phyloP scores from a whole-genome alignment of 2,329 filamentous ascomycete species.

The Fusarium agapanthi region DNA sequence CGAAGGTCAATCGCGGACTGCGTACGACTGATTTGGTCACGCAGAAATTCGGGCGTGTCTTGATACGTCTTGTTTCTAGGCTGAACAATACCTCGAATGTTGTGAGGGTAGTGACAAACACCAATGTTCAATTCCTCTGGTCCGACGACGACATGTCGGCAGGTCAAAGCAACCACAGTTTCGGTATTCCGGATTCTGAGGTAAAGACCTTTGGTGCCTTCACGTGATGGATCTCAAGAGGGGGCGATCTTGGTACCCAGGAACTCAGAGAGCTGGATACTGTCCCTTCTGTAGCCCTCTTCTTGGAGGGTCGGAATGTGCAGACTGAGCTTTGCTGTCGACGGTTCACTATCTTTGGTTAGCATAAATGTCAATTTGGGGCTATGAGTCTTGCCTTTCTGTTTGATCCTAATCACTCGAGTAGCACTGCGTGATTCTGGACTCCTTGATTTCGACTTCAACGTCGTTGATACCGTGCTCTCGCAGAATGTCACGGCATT shows the following conservation, averaged over 20 bases:
- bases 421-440: neutral
- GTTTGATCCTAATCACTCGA: neutral
- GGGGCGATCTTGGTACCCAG: neutral
- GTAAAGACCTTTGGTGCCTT: neutral
- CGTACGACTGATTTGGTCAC: accelerated
- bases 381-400: neutral
- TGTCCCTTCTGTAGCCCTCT: neutral
- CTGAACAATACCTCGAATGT: accelerated
- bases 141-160: neutral
- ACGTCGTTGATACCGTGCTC: neutral
- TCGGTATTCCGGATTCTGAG: neutral
- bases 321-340: neutral
- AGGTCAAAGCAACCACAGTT: neutral
- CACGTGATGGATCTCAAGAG: accelerated
- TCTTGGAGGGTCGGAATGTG: neutral
- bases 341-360: neutral
- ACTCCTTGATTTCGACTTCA: neutral
- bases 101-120: accelerated
- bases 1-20: accelerated
- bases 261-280: neutral
- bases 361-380: accelerated
- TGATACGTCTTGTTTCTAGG: neutral
- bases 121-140: neutral
- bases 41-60: accelerated
- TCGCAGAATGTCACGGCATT: neutral